Evolutionary conservation across 2,329 filamentous ascomycete species (phyloP).

Genomic region (Phyllosticta paracitricarpa): DNA sequence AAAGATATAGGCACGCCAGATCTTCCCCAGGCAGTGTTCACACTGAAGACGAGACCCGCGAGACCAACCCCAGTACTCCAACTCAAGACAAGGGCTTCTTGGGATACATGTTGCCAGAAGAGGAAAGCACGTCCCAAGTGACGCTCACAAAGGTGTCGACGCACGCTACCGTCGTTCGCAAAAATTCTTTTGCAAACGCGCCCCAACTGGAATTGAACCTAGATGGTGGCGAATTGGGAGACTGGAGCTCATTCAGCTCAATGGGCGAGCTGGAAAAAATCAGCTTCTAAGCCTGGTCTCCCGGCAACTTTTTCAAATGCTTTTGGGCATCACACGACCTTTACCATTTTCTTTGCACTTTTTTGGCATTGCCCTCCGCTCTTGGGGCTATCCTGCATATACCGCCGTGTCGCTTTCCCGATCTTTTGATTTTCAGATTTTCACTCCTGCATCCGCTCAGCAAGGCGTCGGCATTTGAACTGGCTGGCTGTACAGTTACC

Average conservation of each 20-base stretch:
- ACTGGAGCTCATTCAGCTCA: not conserved
- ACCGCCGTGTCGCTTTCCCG: not conserved
- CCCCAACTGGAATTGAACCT: not conserved
- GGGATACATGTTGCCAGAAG: slow-evolving; percentile 23
- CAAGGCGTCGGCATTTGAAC: not conserved
- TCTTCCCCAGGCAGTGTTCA: not conserved
- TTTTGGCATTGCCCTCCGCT: not conserved
- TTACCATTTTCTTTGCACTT: not conserved
- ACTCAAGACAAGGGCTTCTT: slow-evolving; percentile 18
- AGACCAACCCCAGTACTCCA: not conserved
- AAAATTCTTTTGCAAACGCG: not conserved
- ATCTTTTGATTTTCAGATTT: not conserved
- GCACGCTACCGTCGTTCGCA: slow-evolving; percentile 3
- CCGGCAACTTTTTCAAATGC: not conserved
- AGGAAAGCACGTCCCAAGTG: slow-evolving; percentile 18
- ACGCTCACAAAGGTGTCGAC: slow-evolving; percentile 18
- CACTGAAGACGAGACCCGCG: not conserved
- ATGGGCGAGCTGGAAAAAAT: not conserved
- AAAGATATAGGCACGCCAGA: not conserved
- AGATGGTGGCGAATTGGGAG: not conserved
- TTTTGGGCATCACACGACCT: not conserved
- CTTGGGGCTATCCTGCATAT: not conserved
- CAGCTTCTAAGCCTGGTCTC: not conserved
- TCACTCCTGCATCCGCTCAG: not conserved
- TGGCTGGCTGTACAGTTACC: not conserved